Evolutionary conservation across 2,329 filamentous ascomycete genomes (phyloP).

Genomic region (Colletotrichum spinosum): DNA sequence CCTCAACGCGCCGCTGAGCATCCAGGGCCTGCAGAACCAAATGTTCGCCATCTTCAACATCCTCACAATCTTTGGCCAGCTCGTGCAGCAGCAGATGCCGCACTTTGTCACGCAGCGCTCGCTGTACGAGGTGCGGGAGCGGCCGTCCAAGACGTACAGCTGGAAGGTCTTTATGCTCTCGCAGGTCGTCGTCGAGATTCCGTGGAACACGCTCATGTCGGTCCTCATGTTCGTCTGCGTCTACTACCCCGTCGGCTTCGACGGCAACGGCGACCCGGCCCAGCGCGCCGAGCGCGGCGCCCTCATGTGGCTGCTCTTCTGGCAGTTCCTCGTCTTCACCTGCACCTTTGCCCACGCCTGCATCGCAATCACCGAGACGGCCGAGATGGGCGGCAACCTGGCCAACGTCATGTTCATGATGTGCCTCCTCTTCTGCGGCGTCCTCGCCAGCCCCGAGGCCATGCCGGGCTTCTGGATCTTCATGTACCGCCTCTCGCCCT

Average conservation of each 20-base stretch:
- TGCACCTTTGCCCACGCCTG: conserved; percentile 75
- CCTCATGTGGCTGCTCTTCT: conserved; percentile 72
- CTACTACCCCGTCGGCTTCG: conserved; percentile 76
- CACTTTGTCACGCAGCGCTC: conserved; percentile 73
- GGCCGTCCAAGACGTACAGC: conserved; percentile 72
- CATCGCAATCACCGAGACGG: conserved; percentile 72
- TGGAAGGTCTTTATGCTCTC: conserved; percentile 75
- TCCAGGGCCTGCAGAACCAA: conserved; percentile 73
- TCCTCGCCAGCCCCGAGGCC: conserved; percentile 66
- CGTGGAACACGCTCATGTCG: conserved; percentile 72
- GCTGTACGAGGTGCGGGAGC: conserved; percentile 75
- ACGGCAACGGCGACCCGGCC: conserved; percentile 66
- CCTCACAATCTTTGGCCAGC: conserved; percentile 71
- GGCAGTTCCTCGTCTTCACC: conserved; percentile 73
- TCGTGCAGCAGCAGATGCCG: conserved; percentile 73
- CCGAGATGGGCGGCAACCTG: conserved; percentile 73
- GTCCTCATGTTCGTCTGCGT: conserved; percentile 73
- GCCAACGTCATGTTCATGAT: conserved; percentile 70
- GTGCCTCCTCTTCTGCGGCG: conserved; percentile 67
- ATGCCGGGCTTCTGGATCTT: conserved; percentile 79
- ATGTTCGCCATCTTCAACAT: conserved; percentile 76
- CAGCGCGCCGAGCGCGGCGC: conserved; percentile 63
- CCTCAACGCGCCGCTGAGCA: conserved; percentile 65
- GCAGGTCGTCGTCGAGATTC: conserved; percentile 75
- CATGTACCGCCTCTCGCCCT: conserved; percentile 76